Conservation (phyloP, 345 rosid genomes). For the Gossypium mustelinum region DNA sequence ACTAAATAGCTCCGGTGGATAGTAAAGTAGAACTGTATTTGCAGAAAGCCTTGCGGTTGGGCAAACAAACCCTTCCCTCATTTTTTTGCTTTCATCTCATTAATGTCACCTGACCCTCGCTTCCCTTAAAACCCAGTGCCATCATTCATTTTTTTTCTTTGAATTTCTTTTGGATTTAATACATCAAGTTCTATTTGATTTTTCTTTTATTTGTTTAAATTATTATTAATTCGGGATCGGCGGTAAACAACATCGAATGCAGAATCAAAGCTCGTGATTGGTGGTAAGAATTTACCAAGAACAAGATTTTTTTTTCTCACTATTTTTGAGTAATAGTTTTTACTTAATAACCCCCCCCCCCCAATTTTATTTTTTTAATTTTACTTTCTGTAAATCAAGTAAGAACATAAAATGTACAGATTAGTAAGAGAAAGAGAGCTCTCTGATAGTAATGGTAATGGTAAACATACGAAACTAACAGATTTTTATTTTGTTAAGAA, state of each 20-base stretch:
- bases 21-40: not conserved
- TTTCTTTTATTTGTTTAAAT: not conserved
- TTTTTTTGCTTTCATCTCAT: not conserved
- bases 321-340: not conserved
- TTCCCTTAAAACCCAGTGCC: slow-evolving; percentile 11
- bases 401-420: slow-evolving; percentile 10
- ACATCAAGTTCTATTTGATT: not conserved
- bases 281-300: slow-evolving; percentile 32
- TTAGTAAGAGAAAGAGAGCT: not conserved
- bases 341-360: not conserved
- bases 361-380: not conserved
- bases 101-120: not conserved
- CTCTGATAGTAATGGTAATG: slow-evolving; percentile 8
- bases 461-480: slow-evolving; percentile 13
- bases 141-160: not conserved
- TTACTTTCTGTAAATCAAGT: not conserved
- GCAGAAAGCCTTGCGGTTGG: no score
- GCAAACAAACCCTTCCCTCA: not conserved
- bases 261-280: slow-evolving; percentile 43
- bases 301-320: not conserved
- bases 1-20: slow-evolving; percentile 18
- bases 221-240: no score
- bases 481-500: not conserved
- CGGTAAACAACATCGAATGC: not conserved
- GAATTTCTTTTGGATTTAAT: no score